Evolutionary conservation across 1,284 basidiomycete genomes (phyloP).

Genomic region (Xerocomus amazonicus): DNA sequence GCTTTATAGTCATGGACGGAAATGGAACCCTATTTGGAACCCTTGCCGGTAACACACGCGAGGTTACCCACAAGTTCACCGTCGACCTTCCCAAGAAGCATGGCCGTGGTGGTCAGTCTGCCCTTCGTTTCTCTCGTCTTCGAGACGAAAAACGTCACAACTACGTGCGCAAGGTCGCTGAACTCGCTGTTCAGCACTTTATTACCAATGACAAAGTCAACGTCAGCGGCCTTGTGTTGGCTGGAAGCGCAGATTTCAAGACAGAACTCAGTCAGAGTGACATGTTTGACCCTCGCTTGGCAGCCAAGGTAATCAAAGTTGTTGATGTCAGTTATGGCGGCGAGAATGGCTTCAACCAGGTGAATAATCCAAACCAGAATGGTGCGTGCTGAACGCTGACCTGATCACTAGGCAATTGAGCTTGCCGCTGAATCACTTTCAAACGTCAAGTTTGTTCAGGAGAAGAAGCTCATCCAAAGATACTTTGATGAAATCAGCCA

Average conservation of each 20-base stretch:
- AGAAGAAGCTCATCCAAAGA: slow-evolving; percentile 95
- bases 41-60: slow-evolving; percentile 95
- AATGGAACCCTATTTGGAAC: slow-evolving; percentile 96
- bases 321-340: slow-evolving; percentile 99
- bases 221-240: slow-evolving; percentile 94
- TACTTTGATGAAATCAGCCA: slow-evolving; percentile 99
- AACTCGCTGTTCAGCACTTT: slow-evolving; percentile 95
- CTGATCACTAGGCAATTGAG: slow-evolving; percentile 79
- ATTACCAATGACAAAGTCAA: slow-evolving; percentile 99
- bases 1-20: slow-evolving; percentile 99
- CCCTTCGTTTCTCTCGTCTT: slow-evolving; percentile 98
- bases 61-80: slow-evolving; percentile 96
- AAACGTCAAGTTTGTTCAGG: slow-evolving; percentile 99
- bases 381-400: slow-evolving; percentile 7
- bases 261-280: slow-evolving; percentile 96
- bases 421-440: slow-evolving; percentile 92
- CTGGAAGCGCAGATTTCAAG: slow-evolving; percentile 98
- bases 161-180: slow-evolving; percentile 98
- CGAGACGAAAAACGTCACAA: slow-evolving; percentile 99
- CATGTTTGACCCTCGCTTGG: slow-evolving; percentile 90
- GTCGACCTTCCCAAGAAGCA: slow-evolving; percentile 99
- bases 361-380: slow-evolving; percentile 29
- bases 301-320: slow-evolving; percentile 91
- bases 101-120: slow-evolving; percentile 99
- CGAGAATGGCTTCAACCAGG: slow-evolving; percentile 99